These are phyloP conservation scores for Vitellaria paradoxa DNA, from an alignment of 179 eudicot species.

Conservation along the genomic window DNA sequence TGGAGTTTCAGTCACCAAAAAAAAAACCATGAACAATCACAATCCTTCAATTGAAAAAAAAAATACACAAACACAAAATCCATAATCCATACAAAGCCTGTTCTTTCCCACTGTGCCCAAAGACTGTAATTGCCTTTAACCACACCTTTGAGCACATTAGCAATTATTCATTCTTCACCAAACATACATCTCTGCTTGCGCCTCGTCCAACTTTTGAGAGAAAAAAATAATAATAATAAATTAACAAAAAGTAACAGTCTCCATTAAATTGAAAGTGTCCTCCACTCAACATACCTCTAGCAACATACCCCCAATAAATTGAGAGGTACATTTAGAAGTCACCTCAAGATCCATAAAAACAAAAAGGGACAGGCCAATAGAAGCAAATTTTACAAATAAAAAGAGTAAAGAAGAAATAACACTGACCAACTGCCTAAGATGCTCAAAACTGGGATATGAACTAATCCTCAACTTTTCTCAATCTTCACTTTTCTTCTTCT, in stretches of 20 bases:
- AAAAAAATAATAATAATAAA: no score
- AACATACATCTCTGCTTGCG: no score
- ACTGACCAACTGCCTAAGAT: background rate
- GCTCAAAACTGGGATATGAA: constrained; percentile 2
- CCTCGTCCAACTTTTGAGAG: no score
- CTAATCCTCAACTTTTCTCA: constrained; percentile 17
- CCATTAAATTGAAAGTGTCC: background rate
- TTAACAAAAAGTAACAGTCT: background rate
- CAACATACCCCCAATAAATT: background rate
- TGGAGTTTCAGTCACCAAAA: no score
- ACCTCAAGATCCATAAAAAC: background rate
- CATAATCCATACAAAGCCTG: background rate
- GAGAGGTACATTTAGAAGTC: background rate
- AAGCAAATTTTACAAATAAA: background rate
- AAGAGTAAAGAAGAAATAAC: background rate
- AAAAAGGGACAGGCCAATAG: background rate
- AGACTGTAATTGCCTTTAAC: background rate
- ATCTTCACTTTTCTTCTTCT: constrained; percentile 50
- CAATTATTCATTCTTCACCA: background rate
- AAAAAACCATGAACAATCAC: background rate
- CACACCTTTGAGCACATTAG: background rate
- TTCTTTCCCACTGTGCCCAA: background rate
- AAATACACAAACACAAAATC: background rate
- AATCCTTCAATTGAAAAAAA: background rate
- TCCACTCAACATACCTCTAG: background rate